Evolutionary conservation across 2,329 filamentous ascomycete genomes (phyloP).

Genomic region (Exophiala dermatitidis): DNA sequence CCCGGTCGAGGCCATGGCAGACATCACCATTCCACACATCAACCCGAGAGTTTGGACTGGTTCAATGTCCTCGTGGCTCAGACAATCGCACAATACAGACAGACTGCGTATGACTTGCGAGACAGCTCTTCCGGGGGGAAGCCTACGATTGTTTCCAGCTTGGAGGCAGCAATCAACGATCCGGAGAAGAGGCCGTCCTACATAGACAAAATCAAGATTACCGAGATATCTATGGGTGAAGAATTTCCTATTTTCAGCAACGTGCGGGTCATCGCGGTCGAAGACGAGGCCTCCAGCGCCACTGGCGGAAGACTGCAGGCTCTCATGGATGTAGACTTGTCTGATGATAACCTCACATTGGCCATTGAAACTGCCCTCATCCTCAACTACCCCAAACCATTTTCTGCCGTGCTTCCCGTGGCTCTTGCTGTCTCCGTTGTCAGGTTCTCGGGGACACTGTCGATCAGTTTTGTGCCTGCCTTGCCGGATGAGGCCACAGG

Average conservation of each 20-base stretch:
- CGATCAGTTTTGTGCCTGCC: conserved; percentile 82
- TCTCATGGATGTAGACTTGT: conserved; percentile 92
- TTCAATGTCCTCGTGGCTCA: conserved; percentile 97
- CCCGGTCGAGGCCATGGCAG: conserved; percentile 34
- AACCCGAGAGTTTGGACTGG: conserved; percentile 95
- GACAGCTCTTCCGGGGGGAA: conserved; percentile 35
- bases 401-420: conserved; percentile 83
- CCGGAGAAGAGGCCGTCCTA: conserved; percentile 80
- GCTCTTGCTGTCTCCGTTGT: conserved; percentile 87
- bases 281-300: conserved; percentile 40
- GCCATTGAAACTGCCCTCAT: conserved; percentile 90
- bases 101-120: conserved; percentile 85
- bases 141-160: conserved; percentile 67
- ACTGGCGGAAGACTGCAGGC: conserved; percentile 78
- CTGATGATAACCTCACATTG: conserved; percentile 83
- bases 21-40: conserved; percentile 63
- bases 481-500: conserved; percentile 33
- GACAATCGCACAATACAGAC: conserved; percentile 89
- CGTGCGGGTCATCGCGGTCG: conserved; percentile 84
- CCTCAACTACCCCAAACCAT: conserved; percentile 86
- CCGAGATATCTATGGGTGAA: conserved; percentile 87
- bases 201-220: conserved; percentile 86
- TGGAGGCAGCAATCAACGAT: conserved; percentile 84
- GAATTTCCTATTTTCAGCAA: conserved; percentile 99
- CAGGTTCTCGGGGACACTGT: conserved; percentile 88